phyloP scores from a whole-genome alignment of 306 rosid genomes.

The Vigna radiata region DNA sequence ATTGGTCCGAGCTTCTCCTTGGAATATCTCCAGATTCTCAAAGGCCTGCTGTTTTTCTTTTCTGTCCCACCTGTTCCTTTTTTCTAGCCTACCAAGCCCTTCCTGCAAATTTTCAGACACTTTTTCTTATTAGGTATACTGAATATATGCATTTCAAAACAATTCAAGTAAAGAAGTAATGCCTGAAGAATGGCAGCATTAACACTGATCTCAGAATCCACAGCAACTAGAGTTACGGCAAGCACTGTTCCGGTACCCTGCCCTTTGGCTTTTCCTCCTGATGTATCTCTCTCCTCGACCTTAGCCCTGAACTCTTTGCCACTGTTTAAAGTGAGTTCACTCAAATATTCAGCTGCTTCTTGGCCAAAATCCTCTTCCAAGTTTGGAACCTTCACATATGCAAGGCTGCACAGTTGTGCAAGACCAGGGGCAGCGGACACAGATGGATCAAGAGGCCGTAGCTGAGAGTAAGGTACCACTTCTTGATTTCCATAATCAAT shows the following conservation, averaged over 20 bases:
- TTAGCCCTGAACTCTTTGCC: conserved; percentile 71
- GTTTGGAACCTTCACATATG: conserved; percentile 68
- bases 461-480: conserved; percentile 62
- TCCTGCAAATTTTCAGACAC: conserved; percentile 58
- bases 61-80: conserved; percentile 61
- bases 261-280: conserved; percentile 84
- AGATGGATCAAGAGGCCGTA: conserved; percentile 75
- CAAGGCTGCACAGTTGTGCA: conserved; percentile 85
- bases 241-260: conserved; percentile 80
- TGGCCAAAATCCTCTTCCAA: conserved; percentile 82
- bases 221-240: conserved; percentile 71
- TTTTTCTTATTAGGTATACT: not conserved
- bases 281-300: conserved; percentile 74
- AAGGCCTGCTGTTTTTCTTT: conserved; percentile 65
- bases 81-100: conserved; percentile 76
- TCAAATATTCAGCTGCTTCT: conserved; percentile 77
- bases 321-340: conserved; percentile 58
- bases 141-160: not conserved
- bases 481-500: conserved; percentile 92
- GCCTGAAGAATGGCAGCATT: conserved; percentile 83
- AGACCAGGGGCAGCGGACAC: conserved; percentile 73
- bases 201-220: conserved; percentile 69
- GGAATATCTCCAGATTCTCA: conserved; percentile 70
- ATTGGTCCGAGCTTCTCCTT: conserved; percentile 66
- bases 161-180: conserved; percentile 1